These are phyloP conservation scores for Torulaspora indica DNA, from an alignment of 805 yeast species.

Conservation along the genomic window DNA sequence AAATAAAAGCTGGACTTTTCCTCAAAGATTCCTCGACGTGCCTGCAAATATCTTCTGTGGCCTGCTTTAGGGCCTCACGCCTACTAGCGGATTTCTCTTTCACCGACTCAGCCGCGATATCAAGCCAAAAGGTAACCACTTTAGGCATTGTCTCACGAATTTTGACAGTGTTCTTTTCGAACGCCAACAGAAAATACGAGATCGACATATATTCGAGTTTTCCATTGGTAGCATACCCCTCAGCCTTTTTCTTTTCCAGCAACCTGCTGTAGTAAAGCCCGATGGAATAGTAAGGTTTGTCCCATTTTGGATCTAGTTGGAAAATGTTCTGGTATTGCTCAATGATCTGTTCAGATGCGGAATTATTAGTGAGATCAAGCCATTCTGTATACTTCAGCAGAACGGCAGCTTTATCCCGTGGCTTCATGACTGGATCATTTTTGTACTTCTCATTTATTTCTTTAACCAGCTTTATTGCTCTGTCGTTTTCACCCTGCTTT, in stretches of 20 bases:
- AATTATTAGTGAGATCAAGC: constrained; percentile 82
- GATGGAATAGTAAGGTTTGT: constrained; percentile 71
- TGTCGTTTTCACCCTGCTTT: constrained; percentile 83
- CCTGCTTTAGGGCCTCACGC: constrained; percentile 30
- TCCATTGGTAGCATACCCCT: constrained; percentile 33
- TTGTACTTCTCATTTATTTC: constrained; percentile 29
- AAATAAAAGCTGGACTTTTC: constrained; percentile 49
- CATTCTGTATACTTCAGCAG: constrained; percentile 79
- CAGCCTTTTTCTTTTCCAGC: constrained; percentile 57
- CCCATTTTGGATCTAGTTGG: constrained; percentile 55
- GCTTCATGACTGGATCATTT: constrained; percentile 13
- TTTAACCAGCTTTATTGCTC: constrained; percentile 65
- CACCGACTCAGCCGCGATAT: constrained; percentile 45
- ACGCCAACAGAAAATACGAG: constrained; percentile 30
- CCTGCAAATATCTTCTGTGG: constrained; percentile 45
- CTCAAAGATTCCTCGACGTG: constrained; percentile 44
- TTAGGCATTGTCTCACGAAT: constrained; percentile 84
- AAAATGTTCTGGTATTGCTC: constrained; percentile 62
- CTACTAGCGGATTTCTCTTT: constrained; percentile 28
- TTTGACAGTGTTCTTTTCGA: constrained; percentile 46
- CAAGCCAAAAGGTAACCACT: constrained; percentile 87
- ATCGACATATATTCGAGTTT: constrained; percentile 31
- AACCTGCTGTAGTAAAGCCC: constrained; percentile 78
- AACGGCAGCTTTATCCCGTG: constrained; percentile 38
- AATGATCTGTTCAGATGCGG: constrained; percentile 67